A percentile compares a stretch with the other conserved stretches of the same genome.
Conservation (phyloP, 768 basidiomycete genomes). For the Phanerochaete carnosa region DNA sequence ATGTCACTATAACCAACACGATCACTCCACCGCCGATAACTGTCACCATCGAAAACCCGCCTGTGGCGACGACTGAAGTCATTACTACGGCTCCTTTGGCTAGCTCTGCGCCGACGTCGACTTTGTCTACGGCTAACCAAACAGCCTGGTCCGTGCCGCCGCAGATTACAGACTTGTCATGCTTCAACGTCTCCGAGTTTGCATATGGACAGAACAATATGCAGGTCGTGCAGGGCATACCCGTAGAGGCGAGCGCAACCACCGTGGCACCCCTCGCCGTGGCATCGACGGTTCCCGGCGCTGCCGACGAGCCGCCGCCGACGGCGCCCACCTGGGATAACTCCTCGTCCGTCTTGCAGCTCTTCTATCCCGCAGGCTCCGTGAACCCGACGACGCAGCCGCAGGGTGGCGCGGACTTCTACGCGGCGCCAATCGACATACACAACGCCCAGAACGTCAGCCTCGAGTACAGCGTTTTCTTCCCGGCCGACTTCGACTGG, state of each 20-base stretch:
- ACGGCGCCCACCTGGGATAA: slow-evolving; percentile 25
- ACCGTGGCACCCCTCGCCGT: slow-evolving; percentile 16
- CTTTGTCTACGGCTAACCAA: not conserved
- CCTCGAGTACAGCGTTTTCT: slow-evolving; percentile 71
- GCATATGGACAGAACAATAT: slow-evolving; percentile 54
- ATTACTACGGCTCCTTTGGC: slow-evolving; percentile 14
- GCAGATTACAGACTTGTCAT: slow-evolving; percentile 52
- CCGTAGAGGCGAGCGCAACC: slow-evolving; percentile 29
- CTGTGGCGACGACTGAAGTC: slow-evolving; percentile 19
- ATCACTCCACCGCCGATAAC: slow-evolving; percentile 17
- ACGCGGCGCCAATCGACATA: slow-evolving; percentile 46
- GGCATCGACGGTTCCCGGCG: slow-evolving; percentile 10
- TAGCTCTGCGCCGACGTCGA: slow-evolving; percentile 3
- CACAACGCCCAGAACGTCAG: slow-evolving; percentile 48
- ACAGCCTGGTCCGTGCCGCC: slow-evolving; percentile 49
- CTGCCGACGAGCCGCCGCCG: slow-evolving; percentile 12
- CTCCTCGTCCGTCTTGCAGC: slow-evolving; percentile 47
- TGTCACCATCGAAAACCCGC: slow-evolving; percentile 16
- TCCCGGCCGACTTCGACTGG: slow-evolving; percentile 72
- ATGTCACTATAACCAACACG: slow-evolving; percentile 14
- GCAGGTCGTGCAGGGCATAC: slow-evolving; percentile 48
- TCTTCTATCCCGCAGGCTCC: slow-evolving; percentile 66
- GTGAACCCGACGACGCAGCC: slow-evolving; percentile 64
- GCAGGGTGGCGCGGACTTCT: slow-evolving; percentile 73
- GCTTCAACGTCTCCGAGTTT: slow-evolving; percentile 59